A percentile compares a stretch with the other conserved stretches of the same genome.
Conservation (phyloP, 805 yeast genomes). For the Blastobotrys americana region DNA sequence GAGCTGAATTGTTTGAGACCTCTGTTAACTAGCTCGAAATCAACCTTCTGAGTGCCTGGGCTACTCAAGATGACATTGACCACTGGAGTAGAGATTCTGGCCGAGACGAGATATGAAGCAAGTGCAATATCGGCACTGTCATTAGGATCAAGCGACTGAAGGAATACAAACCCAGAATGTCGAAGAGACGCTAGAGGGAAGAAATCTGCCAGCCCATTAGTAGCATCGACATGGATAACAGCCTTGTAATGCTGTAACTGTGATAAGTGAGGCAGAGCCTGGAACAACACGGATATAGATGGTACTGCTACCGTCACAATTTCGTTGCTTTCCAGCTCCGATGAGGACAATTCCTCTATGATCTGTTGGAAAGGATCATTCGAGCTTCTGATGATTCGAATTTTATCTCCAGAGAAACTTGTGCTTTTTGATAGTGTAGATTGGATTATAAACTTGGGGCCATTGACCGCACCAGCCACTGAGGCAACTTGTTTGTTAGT, state of each 20-base stretch:
- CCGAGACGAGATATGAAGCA: conserved; percentile 53
- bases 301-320: conserved; percentile 32
- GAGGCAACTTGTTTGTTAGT: not conserved
- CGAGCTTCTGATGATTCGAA: conserved; percentile 30
- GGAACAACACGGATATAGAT: conserved; percentile 49
- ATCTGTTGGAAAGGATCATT: conserved; percentile 50
- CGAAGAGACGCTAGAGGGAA: conserved; percentile 64
- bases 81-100: conserved; percentile 45
- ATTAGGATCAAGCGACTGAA: conserved; percentile 56
- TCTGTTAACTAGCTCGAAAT: not conserved
- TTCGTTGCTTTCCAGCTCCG: too few species aligned
- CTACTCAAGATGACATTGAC: conserved; percentile 57
- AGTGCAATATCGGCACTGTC: conserved; percentile 50
- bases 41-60: too few species aligned
- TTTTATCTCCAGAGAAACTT: not conserved
- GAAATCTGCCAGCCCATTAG: conserved; percentile 40
- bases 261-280: conserved; percentile 52
- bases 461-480: not conserved
- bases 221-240: conserved; percentile 57
- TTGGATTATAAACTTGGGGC: not conserved
- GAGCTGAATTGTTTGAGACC: conserved; percentile 2
- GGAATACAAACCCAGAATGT: conserved; percentile 55
- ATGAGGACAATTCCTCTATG: conserved; percentile 30
- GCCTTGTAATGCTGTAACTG: conserved; percentile 36
- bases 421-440: not conserved